Evolutionary conservation across 2,329 filamentous ascomycete genomes (phyloP).

Genomic region (Penicillium sp.): DNA sequence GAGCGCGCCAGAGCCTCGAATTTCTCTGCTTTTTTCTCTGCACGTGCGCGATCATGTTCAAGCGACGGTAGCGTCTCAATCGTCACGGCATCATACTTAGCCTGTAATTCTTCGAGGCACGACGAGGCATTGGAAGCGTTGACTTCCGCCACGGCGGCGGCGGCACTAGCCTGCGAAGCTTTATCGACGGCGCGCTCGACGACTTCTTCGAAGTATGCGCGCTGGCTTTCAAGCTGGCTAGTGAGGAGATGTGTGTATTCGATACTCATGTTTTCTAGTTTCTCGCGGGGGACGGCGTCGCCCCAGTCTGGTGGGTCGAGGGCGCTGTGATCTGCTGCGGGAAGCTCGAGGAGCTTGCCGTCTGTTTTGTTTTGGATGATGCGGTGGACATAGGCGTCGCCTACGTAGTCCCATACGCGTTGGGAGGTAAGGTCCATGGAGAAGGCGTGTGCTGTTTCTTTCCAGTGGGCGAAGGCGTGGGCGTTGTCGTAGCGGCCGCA

Average conservation of each 20-base stretch:
- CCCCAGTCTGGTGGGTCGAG: slow-evolving; percentile 44
- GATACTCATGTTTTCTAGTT: slow-evolving; percentile 74
- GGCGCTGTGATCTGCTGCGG: slow-evolving; percentile 52
- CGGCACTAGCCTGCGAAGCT: slow-evolving; percentile 68
- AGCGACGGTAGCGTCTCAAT: slow-evolving; percentile 62
- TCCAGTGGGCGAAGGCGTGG: slow-evolving; percentile 91
- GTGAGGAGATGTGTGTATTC: slow-evolving; percentile 95
- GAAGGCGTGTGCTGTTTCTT: slow-evolving; percentile 84
- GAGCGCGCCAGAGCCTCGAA: slow-evolving; percentile 73
- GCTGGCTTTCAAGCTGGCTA: slow-evolving; percentile 87
- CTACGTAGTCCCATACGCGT: slow-evolving; percentile 96
- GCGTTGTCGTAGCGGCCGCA: slow-evolving; percentile 93
- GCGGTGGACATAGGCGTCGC: slow-evolving; percentile 92
- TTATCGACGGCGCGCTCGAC: slow-evolving; percentile 87
- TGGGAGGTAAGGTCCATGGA: slow-evolving; percentile 90
- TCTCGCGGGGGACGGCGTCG: slow-evolving; percentile 54
- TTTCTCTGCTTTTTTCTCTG: slow-evolving; percentile 66
- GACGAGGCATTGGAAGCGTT: slow-evolving; percentile 62
- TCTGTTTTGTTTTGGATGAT: slow-evolving; percentile 92
- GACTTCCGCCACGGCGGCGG: slow-evolving; percentile 53
- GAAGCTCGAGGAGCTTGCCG: slow-evolving; percentile 88
- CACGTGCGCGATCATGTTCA: slow-evolving; percentile 69
- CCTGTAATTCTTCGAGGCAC: slow-evolving; percentile 56
- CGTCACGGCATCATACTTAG: slow-evolving; percentile 53
- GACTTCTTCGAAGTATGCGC: slow-evolving; percentile 91